Evolutionary conservation across 441 rosid species (phyloP).

Genomic region (Sinapis alba): DNA sequence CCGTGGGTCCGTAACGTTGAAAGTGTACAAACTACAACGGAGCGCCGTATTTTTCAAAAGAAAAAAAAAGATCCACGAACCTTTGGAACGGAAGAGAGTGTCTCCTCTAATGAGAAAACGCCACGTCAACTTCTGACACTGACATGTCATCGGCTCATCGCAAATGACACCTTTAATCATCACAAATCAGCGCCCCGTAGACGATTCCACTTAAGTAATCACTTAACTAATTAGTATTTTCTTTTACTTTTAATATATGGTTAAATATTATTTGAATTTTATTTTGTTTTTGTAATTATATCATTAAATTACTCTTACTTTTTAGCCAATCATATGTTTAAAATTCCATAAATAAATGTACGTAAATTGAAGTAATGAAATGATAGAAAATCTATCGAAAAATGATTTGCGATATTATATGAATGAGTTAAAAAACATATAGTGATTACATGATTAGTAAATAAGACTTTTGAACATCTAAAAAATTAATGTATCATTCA

Average conservation of each 20-base stretch:
- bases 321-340: too few relatives aligned
- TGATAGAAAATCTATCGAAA: too few relatives aligned
- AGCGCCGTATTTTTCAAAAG: constrained; percentile 1
- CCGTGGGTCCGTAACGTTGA: constrained; percentile 19
- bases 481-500: too few relatives aligned
- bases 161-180: neutral
- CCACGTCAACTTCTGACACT: constrained; percentile 1
- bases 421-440: too few relatives aligned
- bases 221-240: neutral
- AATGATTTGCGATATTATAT: too few relatives aligned
- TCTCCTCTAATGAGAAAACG: neutral
- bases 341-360: too few relatives aligned
- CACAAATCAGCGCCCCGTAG: neutral
- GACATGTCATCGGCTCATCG: neutral
- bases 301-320: too few relatives aligned
- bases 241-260: neutral
- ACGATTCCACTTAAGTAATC: neutral
- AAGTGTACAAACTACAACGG: constrained; percentile 1
- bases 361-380: too few relatives aligned
- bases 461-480: too few relatives aligned
- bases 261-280: neutral
- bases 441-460: too few relatives aligned
- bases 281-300: too few relatives aligned
- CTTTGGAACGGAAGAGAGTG: neutral
- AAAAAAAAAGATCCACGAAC: neutral